Evolutionary conservation across 768 basidiomycete genomes (phyloP).

Genomic region (Boletus coccyginus): DNA sequence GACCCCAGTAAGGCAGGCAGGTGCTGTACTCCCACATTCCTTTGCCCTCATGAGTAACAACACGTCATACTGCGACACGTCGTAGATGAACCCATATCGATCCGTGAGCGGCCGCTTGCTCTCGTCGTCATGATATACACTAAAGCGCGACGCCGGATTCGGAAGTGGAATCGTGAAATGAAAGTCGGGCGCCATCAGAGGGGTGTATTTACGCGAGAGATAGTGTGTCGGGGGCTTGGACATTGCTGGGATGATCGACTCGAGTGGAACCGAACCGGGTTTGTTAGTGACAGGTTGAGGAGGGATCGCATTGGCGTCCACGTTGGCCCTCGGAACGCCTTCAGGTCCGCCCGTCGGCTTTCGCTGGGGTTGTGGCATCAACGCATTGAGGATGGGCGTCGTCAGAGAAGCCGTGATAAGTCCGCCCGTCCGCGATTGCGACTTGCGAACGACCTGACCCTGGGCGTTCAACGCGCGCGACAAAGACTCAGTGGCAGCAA

Average conservation of each 20-base stretch:
- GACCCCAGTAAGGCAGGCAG: conserved; percentile 83
- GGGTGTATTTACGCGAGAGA: conserved; percentile 69
- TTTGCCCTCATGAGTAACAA: conserved; percentile 70
- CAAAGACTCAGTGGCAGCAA: conserved; percentile 44
- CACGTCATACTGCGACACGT: conserved; percentile 77
- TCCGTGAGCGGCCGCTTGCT: conserved; percentile 69
- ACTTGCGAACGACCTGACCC: conserved; percentile 32
- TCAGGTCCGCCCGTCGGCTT: conserved; percentile 34
- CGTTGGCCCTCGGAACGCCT: conserved; percentile 10
- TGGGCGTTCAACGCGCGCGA: conserved; percentile 45
- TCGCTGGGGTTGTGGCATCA: conserved; percentile 52
- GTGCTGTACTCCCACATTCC: conserved; percentile 71
- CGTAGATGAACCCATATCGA: conserved; percentile 89
- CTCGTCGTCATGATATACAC: conserved; percentile 48
- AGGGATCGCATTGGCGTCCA: conserved; percentile 11
- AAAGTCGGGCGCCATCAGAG: conserved; percentile 73
- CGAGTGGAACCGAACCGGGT: conserved; percentile 58
- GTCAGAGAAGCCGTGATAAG: conserved; percentile 42
- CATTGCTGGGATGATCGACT: conserved; percentile 77
- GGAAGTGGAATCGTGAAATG: conserved; percentile 63
- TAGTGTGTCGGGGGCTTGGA: conserved; percentile 85
- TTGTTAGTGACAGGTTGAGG: conserved; percentile 29
- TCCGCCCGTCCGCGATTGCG: conserved; percentile 36
- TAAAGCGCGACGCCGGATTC: conserved; percentile 55
- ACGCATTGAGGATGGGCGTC: conserved; percentile 59